phyloP scores from a whole-genome alignment of 306 rosid species.

The Lathyrus aphaca region DNA sequence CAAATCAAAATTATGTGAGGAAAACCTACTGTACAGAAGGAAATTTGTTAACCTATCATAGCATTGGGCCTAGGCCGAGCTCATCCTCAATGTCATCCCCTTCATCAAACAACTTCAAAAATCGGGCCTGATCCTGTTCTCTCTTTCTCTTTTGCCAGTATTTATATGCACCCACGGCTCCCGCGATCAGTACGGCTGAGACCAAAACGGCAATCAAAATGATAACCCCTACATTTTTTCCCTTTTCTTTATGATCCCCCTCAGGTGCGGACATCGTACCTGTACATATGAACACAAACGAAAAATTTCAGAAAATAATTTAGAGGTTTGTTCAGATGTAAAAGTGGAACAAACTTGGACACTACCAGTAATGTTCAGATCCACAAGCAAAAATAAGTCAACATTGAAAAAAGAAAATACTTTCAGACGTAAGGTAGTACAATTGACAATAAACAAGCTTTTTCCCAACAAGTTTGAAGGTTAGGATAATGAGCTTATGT shows the following conservation, averaged over 20 bases:
- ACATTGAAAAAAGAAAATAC: slow-evolving; percentile 20
- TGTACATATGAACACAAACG: slow-evolving; percentile 42
- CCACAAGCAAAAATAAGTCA: slow-evolving; percentile 22
- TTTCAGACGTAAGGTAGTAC: slow-evolving; percentile 10
- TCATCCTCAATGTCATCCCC: slow-evolving; percentile 91
- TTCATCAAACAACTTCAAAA: slow-evolving; percentile 86
- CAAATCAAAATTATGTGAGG: slow-evolving; percentile 51
- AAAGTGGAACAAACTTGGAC: slow-evolving; percentile 17
- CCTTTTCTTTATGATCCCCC: slow-evolving; percentile 38
- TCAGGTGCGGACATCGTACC: slow-evolving; percentile 49
- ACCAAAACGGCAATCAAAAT: slow-evolving; percentile 45
- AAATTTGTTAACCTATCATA: slow-evolving; percentile 49
- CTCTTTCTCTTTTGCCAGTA: slow-evolving; percentile 91
- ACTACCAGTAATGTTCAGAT: slow-evolving; percentile 15
- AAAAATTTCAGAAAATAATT: neutral
- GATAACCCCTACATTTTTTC: slow-evolving; percentile 49
- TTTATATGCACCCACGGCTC: slow-evolving; percentile 52
- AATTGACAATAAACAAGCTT: neutral
- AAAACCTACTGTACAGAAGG: slow-evolving; percentile 52
- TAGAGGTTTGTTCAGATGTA: slow-evolving; percentile 20
- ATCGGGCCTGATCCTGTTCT: slow-evolving; percentile 87
- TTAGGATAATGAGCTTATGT: slow-evolving; percentile 5
- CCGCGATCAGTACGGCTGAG: slow-evolving; percentile 44
- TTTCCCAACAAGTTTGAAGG: slow-evolving; percentile 21
- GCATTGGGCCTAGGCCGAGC: slow-evolving; percentile 64